These are phyloP conservation scores for Ogataea nitratoaversa DNA, from an alignment of 805 yeast genomes.

Conservation along the genomic window DNA sequence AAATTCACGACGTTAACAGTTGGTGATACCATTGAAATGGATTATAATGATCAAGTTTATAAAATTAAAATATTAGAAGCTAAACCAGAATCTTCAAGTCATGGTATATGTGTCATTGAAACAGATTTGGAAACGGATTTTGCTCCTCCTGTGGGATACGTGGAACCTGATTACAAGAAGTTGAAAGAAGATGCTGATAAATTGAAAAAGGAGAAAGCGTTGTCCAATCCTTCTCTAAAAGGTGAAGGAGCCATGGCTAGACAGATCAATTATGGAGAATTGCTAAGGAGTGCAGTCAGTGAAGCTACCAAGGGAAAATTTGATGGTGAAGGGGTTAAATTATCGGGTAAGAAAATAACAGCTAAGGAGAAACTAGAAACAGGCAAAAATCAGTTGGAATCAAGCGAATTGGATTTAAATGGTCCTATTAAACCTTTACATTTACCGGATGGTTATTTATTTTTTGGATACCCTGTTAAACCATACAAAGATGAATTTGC, in stretches of 20 bases:
- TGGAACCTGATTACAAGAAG: conserved; percentile 70
- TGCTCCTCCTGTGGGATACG: conserved; percentile 98
- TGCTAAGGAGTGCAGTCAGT: conserved; percentile 42
- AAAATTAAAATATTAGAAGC: conserved; percentile 82
- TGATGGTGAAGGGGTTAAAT: conserved; percentile 62
- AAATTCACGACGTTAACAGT: conserved; percentile 85
- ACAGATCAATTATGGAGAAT: conserved; percentile 58
- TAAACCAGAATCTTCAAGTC: conserved; percentile 62
- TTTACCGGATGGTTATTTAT: conserved; percentile 80
- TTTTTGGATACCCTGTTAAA: conserved; percentile 85
- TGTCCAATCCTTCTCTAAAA: conserved; percentile 32
- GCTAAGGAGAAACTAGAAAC: conserved; percentile 13
- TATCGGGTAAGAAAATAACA: conserved; percentile 54
- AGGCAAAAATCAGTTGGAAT: conserved; percentile 2
- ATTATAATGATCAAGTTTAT: conserved; percentile 74
- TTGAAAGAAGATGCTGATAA: conserved; percentile 36
- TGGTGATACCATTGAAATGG: conserved; percentile 77
- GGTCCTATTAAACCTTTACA: conserved; percentile 69
- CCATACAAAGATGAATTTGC: conserved; percentile 40
- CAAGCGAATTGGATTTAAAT: conserved; percentile 37
- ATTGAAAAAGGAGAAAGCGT: conserved; percentile 33
- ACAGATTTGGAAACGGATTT: conserved; percentile 96
- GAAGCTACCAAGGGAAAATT: conserved; percentile 32
- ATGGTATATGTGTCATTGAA: conserved; percentile 90
- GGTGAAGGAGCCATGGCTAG: conserved; percentile 71